Conservation (phyloP, 202 grass and related monocot genomes). For the Eragrostis tef region DNA sequence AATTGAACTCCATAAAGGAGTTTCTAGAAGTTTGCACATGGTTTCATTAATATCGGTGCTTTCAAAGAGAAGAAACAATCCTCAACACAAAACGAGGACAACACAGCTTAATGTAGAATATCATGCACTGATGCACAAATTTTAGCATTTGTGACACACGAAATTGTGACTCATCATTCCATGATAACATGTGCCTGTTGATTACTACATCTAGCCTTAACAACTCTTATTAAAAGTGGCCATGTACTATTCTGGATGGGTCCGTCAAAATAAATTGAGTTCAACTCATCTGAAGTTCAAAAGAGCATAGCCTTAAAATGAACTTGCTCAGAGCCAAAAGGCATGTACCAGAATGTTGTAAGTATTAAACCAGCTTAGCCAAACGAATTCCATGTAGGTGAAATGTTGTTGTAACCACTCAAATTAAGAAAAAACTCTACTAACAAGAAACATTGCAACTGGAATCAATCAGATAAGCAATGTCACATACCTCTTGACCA, state of each 20-base stretch:
- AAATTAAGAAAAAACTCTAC: conserved; percentile 17
- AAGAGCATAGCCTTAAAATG: neutral
- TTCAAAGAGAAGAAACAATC: conserved; percentile 3
- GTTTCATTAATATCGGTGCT: neutral
- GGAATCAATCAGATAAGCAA: neutral
- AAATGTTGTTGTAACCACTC: neutral
- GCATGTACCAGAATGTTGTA: neutral
- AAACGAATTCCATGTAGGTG: neutral
- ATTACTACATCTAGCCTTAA: neutral
- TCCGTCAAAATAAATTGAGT: neutral
- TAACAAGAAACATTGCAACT: conserved; percentile 13
- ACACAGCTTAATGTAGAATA: conserved; percentile 1
- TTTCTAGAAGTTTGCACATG: neutral
- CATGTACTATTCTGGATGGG: neutral
- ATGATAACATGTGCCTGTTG: neutral
- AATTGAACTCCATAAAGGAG: neutral
- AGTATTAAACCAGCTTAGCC: neutral
- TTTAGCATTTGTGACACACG: neutral
- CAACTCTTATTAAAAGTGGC: neutral
- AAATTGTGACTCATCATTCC: neutral
- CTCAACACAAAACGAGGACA: neutral
- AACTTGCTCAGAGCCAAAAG: neutral
- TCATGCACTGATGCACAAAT: neutral
- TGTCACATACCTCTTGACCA: conserved; percentile 85
- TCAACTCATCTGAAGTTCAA: neutral